Evolutionary conservation across 805 yeast genomes (phyloP).

Genomic region (Wickerhamomyces mucosus): DNA sequence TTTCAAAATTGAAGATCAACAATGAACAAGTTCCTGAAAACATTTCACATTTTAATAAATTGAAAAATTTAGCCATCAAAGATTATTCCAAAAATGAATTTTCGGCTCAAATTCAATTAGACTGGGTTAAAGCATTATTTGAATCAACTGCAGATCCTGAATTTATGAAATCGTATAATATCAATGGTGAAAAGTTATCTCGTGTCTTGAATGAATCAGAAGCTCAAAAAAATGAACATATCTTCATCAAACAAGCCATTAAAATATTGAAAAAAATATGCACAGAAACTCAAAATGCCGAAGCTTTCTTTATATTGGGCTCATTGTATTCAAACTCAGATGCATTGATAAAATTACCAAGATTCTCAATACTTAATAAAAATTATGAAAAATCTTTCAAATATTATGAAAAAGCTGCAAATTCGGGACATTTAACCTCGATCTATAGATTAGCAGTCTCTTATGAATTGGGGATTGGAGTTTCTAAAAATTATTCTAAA

Average conservation of each 20-base stretch:
- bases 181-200: conserved; percentile 35
- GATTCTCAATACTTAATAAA: conserved; percentile 37
- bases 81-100: conserved; percentile 26
- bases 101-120: conserved; percentile 46
- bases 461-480: conserved; percentile 56
- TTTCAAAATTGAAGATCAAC: neutral
- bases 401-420: conserved; percentile 50
- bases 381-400: conserved; percentile 56
- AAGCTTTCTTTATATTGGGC: conserved; percentile 52
- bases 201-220: conserved; percentile 31
- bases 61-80: conserved; percentile 24
- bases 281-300: conserved; percentile 38
- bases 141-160: conserved; percentile 35
- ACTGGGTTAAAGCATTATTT: conserved; percentile 51
- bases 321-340: conserved; percentile 46
- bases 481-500: conserved; percentile 30
- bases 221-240: conserved; percentile 41
- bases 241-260: conserved; percentile 46
- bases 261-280: conserved; percentile 51
- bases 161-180: conserved; percentile 33
- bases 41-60: conserved; percentile 20
- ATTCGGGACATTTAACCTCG: conserved; percentile 46
- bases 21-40: conserved; percentile 16
- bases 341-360: conserved; percentile 33
- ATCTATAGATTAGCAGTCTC: conserved; percentile 65